These are phyloP conservation scores for Phallus indusiatus DNA, from an alignment of 768 basidiomycete genomes.

Conservation along the genomic window DNA sequence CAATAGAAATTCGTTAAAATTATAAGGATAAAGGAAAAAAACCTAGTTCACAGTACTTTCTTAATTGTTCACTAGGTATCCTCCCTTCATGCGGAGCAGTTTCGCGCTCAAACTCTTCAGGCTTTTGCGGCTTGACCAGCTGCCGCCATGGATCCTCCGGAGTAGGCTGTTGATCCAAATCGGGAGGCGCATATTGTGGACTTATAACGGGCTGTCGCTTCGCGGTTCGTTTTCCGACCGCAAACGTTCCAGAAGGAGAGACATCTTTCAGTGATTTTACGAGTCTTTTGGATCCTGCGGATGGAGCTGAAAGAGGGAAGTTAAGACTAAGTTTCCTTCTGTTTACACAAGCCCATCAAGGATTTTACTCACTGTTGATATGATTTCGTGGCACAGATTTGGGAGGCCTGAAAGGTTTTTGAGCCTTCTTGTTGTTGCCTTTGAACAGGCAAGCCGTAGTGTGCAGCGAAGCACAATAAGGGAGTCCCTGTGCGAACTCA, in stretches of 20 bases:
- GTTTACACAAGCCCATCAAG: neutral
- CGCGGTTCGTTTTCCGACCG: neutral
- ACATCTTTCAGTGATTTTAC: neutral
- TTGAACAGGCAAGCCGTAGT: neutral
- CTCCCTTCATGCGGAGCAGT: constrained; percentile 2
- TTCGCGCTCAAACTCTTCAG: neutral
- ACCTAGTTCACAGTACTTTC: neutral
- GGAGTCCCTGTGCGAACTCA: no score
- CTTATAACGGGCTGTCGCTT: no score
- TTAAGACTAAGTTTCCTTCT: neutral
- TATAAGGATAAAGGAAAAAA: neutral
- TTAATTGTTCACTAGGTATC: neutral
- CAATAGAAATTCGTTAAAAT: neutral
- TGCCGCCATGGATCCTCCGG: neutral
- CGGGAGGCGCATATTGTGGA: neutral
- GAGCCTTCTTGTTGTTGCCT: neutral
- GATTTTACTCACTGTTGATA: neutral
- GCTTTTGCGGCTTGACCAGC: neutral
- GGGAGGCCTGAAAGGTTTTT: neutral
- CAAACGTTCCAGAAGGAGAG: neutral
- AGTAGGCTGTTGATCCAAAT: neutral
- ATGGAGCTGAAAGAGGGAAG: neutral
- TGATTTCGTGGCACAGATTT: neutral
- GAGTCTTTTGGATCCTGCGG: neutral
- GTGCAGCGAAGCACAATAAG: neutral